Evolutionary conservation across 1,284 basidiomycete species (phyloP).

Genomic region (Sanguinoderma infundibulare): DNA sequence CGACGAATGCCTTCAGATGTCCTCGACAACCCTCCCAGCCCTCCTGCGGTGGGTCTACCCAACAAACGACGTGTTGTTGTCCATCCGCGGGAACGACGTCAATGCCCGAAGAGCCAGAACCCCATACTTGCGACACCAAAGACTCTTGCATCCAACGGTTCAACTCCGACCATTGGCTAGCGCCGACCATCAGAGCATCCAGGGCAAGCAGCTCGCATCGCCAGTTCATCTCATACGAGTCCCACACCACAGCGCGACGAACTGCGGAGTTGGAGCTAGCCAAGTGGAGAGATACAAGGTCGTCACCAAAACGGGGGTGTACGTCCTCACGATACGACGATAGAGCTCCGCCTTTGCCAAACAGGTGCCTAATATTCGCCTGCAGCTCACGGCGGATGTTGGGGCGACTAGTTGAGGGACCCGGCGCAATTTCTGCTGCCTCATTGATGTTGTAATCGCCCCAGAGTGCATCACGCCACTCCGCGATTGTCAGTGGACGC

Average conservation of each 20-base stretch:
- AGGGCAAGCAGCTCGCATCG: conserved; percentile 6
- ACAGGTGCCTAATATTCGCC: not conserved
- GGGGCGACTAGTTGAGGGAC: not conserved
- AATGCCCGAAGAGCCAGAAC: not conserved
- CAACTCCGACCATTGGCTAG: not conserved
- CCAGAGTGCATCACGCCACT: conserved; percentile 3
- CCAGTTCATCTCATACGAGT: conserved; percentile 5
- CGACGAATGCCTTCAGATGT: not conserved
- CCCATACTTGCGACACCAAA: conserved; percentile 1
- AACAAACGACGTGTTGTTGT: not conserved
- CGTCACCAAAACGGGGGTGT: not conserved
- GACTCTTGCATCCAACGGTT: not conserved
- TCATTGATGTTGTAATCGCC: conserved; percentile 1
- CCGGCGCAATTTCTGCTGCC: not conserved
- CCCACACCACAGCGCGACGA: not conserved
- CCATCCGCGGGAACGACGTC: not conserved
- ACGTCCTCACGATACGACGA: not conserved
- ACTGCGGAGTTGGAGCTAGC: not conserved
- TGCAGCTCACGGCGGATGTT: not conserved
- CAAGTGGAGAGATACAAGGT: not conserved
- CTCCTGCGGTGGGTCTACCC: not conserved
- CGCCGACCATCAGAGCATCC: conserved; percentile 1
- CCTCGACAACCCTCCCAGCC: conserved; percentile 1
- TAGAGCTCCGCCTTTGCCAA: not conserved
- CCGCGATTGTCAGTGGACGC: not conserved